phyloP scores from a whole-genome alignment of 2,329 filamentous ascomycete species.

The Fusarium metavorans region DNA sequence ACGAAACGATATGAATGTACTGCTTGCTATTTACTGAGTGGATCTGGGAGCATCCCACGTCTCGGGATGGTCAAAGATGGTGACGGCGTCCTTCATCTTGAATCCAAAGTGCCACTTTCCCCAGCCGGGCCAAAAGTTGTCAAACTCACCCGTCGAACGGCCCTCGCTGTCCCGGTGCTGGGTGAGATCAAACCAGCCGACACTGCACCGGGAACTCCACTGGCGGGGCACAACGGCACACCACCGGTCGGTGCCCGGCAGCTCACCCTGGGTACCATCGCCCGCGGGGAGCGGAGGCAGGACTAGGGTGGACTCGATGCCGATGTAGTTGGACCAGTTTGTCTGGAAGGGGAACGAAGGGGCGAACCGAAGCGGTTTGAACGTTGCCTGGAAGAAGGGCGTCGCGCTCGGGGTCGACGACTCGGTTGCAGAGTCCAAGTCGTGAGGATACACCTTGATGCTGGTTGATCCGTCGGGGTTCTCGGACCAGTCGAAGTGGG shows the following conservation, averaged over 20 bases:
- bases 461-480: slow-evolving; percentile 51
- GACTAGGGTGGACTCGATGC: slow-evolving; percentile 58
- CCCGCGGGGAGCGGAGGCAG: slow-evolving; percentile 62
- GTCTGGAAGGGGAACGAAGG: slow-evolving; percentile 60
- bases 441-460: slow-evolving; percentile 60
- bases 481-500: slow-evolving; percentile 60
- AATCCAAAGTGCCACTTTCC: slow-evolving; percentile 58
- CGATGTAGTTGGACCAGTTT: slow-evolving; percentile 52
- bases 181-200: slow-evolving; percentile 62
- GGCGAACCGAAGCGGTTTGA: slow-evolving; percentile 55
- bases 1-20: not conserved
- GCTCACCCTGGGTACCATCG: slow-evolving; percentile 53
- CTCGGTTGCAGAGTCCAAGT: slow-evolving; percentile 50
- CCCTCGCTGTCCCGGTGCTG: slow-evolving; percentile 50
- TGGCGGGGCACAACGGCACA: slow-evolving; percentile 51
- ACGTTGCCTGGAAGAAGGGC: slow-evolving; percentile 61
- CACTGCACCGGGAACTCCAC: slow-evolving; percentile 46
- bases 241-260: slow-evolving; percentile 62
- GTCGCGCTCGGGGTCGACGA: slow-evolving; percentile 43
- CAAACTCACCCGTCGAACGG: slow-evolving; percentile 35
- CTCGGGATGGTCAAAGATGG: slow-evolving; percentile 47
- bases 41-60: slow-evolving; percentile 46
- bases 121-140: slow-evolving; percentile 62
- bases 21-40: slow-evolving; percentile 24
- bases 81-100: slow-evolving; percentile 52